Evolutionary conservation across 495 filamentous ascomycete species (phyloP).

Genomic region (Penicillium antarcticum): DNA sequence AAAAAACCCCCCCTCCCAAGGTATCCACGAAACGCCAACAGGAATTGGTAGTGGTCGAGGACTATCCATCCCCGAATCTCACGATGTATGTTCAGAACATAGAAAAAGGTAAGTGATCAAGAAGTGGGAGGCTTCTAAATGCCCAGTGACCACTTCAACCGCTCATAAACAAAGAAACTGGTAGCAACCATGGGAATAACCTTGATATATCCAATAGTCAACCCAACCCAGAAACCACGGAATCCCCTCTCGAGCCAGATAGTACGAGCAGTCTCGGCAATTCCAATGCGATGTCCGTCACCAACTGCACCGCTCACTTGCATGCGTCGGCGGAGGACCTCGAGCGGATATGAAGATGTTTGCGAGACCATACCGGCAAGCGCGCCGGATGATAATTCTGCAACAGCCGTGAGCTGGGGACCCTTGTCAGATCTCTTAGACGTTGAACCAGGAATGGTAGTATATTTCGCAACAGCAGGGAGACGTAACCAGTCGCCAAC

Average conservation of each 20-base stretch:
- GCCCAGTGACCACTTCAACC: constrained; percentile 68
- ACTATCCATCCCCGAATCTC: neutral
- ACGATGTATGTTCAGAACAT: constrained; percentile 2
- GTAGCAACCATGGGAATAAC: constrained; percentile 87
- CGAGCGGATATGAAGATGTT: constrained; percentile 87
- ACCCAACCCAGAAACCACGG: constrained; percentile 84
- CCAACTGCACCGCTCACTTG: constrained; percentile 94
- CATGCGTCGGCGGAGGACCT: constrained; percentile 89
- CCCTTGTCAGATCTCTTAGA: constrained; percentile 22
- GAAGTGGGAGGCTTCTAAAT: constrained; percentile 46
- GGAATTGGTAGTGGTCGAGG: neutral
- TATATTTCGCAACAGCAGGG: constrained; percentile 62
- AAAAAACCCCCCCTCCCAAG: neutral
- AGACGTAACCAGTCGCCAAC: constrained; percentile 75
- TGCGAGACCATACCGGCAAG: constrained; percentile 84
- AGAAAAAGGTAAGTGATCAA: neutral
- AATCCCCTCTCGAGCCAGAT: constrained; percentile 75
- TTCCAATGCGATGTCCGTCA: constrained; percentile 72
- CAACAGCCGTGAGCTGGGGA: constrained; percentile 59
- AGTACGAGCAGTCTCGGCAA: constrained; percentile 70
- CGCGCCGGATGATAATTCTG: constrained; percentile 80
- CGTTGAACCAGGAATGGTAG: constrained; percentile 51
- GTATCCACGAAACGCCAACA: constrained; percentile 21
- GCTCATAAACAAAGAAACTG: constrained; percentile 75
- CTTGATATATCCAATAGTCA: constrained; percentile 94